Evolutionary conservation across 306 rosid species (phyloP), one percentile per base, ranked within the genome.

Genomic region (Medicago truncatula): DNA sequence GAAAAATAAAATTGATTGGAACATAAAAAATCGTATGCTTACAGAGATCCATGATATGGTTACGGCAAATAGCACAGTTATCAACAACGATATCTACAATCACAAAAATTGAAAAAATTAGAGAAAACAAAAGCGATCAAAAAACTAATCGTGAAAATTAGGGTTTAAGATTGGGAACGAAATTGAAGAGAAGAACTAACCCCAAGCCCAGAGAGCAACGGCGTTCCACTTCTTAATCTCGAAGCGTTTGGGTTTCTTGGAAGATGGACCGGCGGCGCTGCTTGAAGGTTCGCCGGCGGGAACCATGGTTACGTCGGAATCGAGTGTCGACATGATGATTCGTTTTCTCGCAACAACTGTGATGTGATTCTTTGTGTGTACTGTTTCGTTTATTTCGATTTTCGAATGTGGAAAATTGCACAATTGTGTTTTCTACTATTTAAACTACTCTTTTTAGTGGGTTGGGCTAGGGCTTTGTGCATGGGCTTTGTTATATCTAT

Each of bases 1-100:
- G 44, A 67, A 3, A 1, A 59, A 21, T 28, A n/a, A n/a, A n/a
- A n/a, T 43, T 16, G 18, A 58, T 21, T 43, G 12, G 18, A 5
- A 58, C n/a, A 3, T 5, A 39, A 53, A 34, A 43, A 2, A 62
- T 39, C 17, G 2, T 34, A 34, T 9, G 21, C 92, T 80, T 74
- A 91, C 97, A 94, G 21, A 91, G 98, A 90, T 94, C 98, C 97
- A 90, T 91, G 86, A 94, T 94, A 74, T 94, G 98, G 88, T 94
- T 94, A 63, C 97, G 83, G 82, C 96, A 94, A 38, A 94, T 94
- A 18, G 98, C 98, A 73, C 98, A 91, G 82, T 94, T 91, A 67
- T 94, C 98, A 9, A 94, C 98, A 47, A 91, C 95, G 68, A 94
- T 94, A 73, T 94, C 97, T 93, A 84, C 86, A 71, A 58, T 10